Evolutionary conservation across 345 rosid species (phyloP), one percentile per base, ranked within the genome.

Genomic region (Reutealis trisperma): DNA sequence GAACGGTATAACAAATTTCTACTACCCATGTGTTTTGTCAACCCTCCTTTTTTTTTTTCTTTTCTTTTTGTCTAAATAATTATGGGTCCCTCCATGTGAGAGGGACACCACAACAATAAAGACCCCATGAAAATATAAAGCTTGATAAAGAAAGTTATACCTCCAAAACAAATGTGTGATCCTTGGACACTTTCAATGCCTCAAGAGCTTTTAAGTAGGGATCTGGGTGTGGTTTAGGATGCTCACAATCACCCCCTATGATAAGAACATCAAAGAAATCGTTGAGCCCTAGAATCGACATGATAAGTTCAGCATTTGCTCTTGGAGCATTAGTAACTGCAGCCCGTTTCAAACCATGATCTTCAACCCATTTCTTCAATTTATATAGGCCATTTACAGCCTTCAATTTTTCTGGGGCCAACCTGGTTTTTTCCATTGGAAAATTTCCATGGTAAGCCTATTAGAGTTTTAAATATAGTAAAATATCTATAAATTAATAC

Each of bases 251-350:
- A 52, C 62, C 62, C 30, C 83, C 84, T 6, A 80, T 63, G 11
- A 86, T 79, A 16, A 84, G 66, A 45, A 66, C 71, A 34, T 84
- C 68, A 13, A 86, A 86, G 83, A 84, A 84, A 27, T 78, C 81
- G 12, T 66, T 18, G 21, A 86, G 83, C 8, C 87, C 84, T 0
- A 86, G 73, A 54, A 37, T 70, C 1, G 83, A 75, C 63, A 86
- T 64, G 21, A 84, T 58, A 49, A 82, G 80, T 24, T 80, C 84
- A 0, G 85, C 89, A 65, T 86, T 86, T n/a, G 65, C 49, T 66
- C 81, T 73, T 21, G 87, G 87, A 41, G 87, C 86, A 69, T 86
- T 86, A 0, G 89, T 86, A 68, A 86, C 87, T 41, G 83, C 86
- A 9, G 82, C 85, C n/a, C 84, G 75, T 69, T 80, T 84, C 75